Evolutionary conservation across 495 filamentous ascomycete genomes (phyloP).

Genomic region (Elasticomyces elasticus): DNA sequence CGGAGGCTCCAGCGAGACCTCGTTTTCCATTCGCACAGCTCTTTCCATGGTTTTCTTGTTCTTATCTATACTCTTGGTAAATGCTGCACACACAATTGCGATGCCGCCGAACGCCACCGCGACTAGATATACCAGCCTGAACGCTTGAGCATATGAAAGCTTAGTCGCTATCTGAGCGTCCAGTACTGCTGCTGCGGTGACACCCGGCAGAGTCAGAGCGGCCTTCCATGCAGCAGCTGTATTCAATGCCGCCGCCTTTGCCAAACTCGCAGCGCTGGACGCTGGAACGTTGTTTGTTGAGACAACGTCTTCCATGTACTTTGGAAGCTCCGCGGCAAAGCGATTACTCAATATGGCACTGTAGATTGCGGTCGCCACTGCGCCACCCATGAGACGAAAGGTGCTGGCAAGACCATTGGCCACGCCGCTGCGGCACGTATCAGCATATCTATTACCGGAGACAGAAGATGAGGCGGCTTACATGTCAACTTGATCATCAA

Average conservation of each 20-base stretch:
- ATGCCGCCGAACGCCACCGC: conserved; percentile 18
- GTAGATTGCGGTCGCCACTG: conserved; percentile 22
- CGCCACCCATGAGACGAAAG: conserved; percentile 22
- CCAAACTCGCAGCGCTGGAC: background rate
- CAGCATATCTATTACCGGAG: background rate
- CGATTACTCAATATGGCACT: conserved; percentile 17
- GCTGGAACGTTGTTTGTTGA: background rate
- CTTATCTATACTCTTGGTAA: conserved; percentile 15
- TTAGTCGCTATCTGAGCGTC: conserved; percentile 18
- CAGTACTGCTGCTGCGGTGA: conserved; percentile 4
- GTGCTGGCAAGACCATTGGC: conserved; percentile 20
- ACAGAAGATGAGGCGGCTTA: conserved; percentile 3
- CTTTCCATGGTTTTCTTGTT: conserved; percentile 18
- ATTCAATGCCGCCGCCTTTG: conserved; percentile 13
- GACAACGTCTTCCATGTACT: conserved; percentile 2
- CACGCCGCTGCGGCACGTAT: conserved; percentile 3
- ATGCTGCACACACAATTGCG: conserved; percentile 17
- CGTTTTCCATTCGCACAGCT: conserved; percentile 20
- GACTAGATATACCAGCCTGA: conserved; percentile 12
- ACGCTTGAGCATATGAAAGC: conserved; percentile 17
- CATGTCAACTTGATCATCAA: conserved; percentile 23
- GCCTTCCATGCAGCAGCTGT: conserved; percentile 18
- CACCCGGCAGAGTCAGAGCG: conserved; percentile 3
- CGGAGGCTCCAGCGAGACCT: no score
- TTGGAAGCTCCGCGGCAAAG: conserved; percentile 10